phyloP scores from a whole-genome alignment of 1,284 basidiomycete genomes.

The Fomitopsis betulina region DNA sequence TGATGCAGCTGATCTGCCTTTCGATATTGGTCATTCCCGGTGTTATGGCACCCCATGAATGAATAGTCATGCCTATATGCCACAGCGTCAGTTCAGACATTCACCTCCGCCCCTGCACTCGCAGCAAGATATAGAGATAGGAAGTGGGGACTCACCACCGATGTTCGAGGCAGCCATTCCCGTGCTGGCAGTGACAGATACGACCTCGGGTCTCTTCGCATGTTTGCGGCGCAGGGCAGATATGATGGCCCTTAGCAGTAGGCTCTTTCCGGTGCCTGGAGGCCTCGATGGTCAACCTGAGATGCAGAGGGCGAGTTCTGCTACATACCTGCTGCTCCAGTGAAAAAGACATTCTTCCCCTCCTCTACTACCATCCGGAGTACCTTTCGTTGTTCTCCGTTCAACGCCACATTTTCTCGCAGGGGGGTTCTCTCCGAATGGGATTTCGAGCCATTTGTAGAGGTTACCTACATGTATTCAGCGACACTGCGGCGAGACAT shows the following conservation, averaged over 20 bases:
- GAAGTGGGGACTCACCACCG: constrained; percentile 43
- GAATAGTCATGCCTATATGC: constrained; percentile 33
- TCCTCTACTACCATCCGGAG: constrained; percentile 43
- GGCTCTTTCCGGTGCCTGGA: constrained; percentile 53
- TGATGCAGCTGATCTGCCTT: constrained; percentile 32
- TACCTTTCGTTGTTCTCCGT: constrained; percentile 38
- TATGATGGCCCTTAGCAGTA: constrained; percentile 54
- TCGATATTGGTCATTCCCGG: constrained; percentile 32
- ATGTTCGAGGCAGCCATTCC: constrained; percentile 64
- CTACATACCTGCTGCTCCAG: constrained; percentile 44
- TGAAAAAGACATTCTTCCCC: constrained; percentile 47
- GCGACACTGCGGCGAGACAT: no score
- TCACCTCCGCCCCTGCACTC: no score
- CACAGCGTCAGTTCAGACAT: background rate
- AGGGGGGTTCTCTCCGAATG: background rate
- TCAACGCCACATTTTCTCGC: constrained; percentile 33
- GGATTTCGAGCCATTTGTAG: background rate
- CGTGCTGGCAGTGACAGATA: constrained; percentile 55
- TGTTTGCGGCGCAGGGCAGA: constrained; percentile 46
- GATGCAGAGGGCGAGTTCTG: background rate
- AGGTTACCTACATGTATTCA: background rate
- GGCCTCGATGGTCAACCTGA: background rate
- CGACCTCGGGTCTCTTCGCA: constrained; percentile 36
- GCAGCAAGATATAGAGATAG: background rate
- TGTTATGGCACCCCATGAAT: constrained; percentile 36